phyloP scores from a whole-genome alignment of 805 yeast species.

The Ogataea sp. region DNA sequence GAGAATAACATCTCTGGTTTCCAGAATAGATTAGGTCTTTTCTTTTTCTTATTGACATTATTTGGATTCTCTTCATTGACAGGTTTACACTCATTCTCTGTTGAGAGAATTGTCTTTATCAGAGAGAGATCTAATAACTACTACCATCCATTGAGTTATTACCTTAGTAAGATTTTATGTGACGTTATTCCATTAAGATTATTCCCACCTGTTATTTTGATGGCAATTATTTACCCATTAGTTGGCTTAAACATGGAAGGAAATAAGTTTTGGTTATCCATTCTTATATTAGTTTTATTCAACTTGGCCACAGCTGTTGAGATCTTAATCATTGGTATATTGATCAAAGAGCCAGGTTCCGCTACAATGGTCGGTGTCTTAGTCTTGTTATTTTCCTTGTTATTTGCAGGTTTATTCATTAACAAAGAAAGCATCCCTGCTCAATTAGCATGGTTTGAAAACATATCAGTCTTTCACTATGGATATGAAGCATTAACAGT shows the following conservation, averaged over 20 bases:
- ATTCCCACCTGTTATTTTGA: constrained; percentile 81
- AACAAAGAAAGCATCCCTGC: constrained; percentile 55
- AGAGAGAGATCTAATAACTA: constrained; percentile 94
- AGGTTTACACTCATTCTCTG: constrained; percentile 80
- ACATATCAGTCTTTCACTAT: constrained; percentile 86
- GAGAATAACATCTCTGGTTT: constrained; percentile 90
- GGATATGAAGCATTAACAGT: constrained; percentile 91
- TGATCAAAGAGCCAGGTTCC: constrained; percentile 83
- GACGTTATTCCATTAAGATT: constrained; percentile 90
- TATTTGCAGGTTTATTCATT: constrained; percentile 91
- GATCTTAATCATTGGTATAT: constrained; percentile 79
- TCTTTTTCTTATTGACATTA: constrained; percentile 82
- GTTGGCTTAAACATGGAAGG: constrained; percentile 80
- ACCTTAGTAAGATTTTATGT: constrained; percentile 75
- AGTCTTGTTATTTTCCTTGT: constrained; percentile 71
- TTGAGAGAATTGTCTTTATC: constrained; percentile 81
- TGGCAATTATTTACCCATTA: constrained; percentile 79
- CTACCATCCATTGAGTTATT: constrained; percentile 82
- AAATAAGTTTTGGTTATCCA: constrained; percentile 62
- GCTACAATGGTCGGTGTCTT: constrained; percentile 86
- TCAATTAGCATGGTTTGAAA: constrained; percentile 64
- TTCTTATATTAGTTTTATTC: constrained; percentile 67
- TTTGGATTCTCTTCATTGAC: constrained; percentile 94
- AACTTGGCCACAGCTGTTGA: constrained; percentile 82
- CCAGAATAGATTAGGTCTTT: constrained; percentile 90